These are phyloP conservation scores for Populus simonii DNA, from an alignment of 345 rosid genomes.

Conservation along the genomic window DNA sequence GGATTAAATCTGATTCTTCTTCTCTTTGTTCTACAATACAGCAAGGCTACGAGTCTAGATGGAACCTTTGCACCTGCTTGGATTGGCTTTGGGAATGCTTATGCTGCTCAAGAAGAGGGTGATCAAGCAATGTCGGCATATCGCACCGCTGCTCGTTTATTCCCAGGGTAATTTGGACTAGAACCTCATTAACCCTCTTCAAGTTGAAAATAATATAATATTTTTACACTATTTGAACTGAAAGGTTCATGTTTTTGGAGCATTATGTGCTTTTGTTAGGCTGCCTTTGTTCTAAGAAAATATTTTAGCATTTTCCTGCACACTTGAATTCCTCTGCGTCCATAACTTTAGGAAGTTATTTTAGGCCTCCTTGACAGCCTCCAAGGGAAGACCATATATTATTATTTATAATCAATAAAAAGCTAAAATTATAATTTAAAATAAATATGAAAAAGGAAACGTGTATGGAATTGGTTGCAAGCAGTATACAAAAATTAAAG, in stretches of 20 bases:
- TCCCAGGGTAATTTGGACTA: conserved; percentile 73
- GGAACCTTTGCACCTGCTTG: conserved; percentile 87
- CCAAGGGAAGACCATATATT: neutral
- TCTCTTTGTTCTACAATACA: conserved; percentile 29
- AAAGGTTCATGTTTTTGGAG: neutral
- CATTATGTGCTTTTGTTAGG: neutral
- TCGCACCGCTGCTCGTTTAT: conserved; percentile 87
- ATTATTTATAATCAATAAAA: neutral
- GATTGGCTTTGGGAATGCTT: conserved; percentile 92
- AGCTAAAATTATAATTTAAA: neutral
- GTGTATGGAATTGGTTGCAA: neutral
- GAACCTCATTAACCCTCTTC: neutral
- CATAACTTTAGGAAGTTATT: neutral
- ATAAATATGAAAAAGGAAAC: neutral
- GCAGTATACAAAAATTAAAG: neutral
- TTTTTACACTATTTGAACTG: neutral
- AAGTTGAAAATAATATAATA: neutral
- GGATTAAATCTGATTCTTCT: conserved; percentile 3
- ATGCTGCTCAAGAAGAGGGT: conserved; percentile 86
- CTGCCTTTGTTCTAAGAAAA: neutral
- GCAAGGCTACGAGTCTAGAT: conserved; percentile 85
- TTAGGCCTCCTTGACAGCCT: neutral
- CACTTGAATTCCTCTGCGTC: neutral
- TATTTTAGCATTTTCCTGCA: neutral
- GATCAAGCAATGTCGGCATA: conserved; percentile 98